Evolutionary conservation across 768 basidiomycete species (phyloP), one percentile per base, ranked within the genome.

Genomic region (Terana coerulea): DNA sequence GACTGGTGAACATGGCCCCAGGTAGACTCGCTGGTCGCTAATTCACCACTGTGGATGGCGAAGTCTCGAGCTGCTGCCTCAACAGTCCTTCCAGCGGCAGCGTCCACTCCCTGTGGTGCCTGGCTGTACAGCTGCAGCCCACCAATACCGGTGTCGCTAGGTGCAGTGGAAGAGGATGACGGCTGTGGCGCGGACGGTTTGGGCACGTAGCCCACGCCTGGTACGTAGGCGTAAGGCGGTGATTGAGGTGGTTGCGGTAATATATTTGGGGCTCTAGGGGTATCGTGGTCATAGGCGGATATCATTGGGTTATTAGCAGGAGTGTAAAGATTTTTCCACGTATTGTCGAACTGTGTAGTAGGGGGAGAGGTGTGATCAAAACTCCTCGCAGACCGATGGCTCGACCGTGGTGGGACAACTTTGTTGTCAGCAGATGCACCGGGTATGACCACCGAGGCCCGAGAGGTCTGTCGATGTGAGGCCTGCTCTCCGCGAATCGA

Each of bases 11-110:
- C 41, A 37, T 49, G 48, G 14, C 53, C 53, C 53, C 53, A 54
- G 9, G 53, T 49, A 34, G 41, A 17, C 24, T 54, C 53, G 19
- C 29, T 31, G 17, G 53, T 54, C 33, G 49, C 53, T 21, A 54
- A 17, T 34, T 54, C 53, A 19, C 53, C 53, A 26, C 40, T 49
- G 2, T 39, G 26, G 19, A 54, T 42, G n/a, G 41, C 53, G 14
- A 49, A 30, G 8, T 40, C 53, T 7, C 53, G 47, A n/a, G 53
- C 53, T 35, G 53, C 53, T 9, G 40, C 47, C 34, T 54, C 53
- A 1, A 54, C 44, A 8, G 47, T 49, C 17, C 39, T 24, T 14
- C 24, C 30, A 11, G 19, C 26, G 8, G 22, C 26, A 28, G 34
- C 15, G 31, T 35, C 49, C n/a, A 30, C 26, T 3, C 30, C 25